Conservation (phyloP, 139 green algal genomes). For the Coelastrella sp. region DNA sequence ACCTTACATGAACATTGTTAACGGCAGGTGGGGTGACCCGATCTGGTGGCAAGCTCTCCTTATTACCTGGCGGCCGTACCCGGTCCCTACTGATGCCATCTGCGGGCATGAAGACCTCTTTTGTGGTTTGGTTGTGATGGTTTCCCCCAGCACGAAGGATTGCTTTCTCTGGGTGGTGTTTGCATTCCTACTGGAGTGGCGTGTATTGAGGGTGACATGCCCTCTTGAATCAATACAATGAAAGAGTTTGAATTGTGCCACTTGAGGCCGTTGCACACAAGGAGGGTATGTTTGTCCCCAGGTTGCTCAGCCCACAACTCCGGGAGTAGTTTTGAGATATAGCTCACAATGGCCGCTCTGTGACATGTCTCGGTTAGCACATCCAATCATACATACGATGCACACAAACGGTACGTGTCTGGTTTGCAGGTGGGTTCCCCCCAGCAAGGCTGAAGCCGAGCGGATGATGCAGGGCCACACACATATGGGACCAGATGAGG, state of each 20-base stretch:
- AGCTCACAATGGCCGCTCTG: background rate
- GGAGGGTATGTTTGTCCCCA: background rate
- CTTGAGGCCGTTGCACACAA: background rate
- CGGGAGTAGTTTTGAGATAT: too few species aligned
- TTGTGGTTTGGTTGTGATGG: too few species aligned
- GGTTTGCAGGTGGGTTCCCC: background rate
- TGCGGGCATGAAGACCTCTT: too few species aligned
- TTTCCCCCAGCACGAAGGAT: too few species aligned
- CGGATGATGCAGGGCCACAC: background rate
- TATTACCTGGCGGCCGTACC: background rate
- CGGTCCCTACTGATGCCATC: too few species aligned
- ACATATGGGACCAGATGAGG: conserved; percentile 29
- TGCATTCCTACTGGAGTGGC: background rate
- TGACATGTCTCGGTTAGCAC: background rate
- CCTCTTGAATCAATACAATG: background rate
- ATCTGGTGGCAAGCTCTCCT: background rate
- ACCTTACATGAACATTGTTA: conserved; percentile 36
- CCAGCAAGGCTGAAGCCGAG: background rate
- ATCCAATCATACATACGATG: background rate
- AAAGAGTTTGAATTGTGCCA: background rate
- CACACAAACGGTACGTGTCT: background rate
- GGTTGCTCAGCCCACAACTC: background rate
- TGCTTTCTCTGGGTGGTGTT: background rate
- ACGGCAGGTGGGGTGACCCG: background rate
- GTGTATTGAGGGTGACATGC: background rate